Conservation (phyloP, 2,329 filamentous ascomycete genomes). For the Endoconidiophora polonica region DNA sequence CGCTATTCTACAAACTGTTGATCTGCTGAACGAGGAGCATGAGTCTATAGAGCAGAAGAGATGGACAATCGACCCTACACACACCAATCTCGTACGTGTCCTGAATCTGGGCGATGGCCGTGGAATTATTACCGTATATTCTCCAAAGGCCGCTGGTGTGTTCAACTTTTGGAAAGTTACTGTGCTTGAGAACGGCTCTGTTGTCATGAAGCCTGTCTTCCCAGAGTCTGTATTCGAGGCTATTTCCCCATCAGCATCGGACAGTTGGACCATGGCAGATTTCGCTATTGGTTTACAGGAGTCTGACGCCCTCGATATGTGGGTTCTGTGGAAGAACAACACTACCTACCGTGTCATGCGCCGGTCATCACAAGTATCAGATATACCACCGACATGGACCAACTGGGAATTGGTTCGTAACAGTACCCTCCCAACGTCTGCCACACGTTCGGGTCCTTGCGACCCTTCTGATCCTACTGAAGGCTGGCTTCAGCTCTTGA, state of each 20-base stretch:
- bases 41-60: constrained; percentile 43
- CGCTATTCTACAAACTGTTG: constrained; percentile 57
- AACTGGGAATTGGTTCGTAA: constrained; percentile 55
- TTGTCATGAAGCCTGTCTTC: constrained; percentile 57
- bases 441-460: constrained; percentile 37
- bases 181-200: constrained; percentile 43
- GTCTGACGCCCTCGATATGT: constrained; percentile 43
- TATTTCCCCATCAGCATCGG: constrained; percentile 51
- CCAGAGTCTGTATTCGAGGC: constrained; percentile 38
- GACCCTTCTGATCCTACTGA: constrained; percentile 58
- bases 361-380: constrained; percentile 54
- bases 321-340: constrained; percentile 76
- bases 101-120: constrained; percentile 39
- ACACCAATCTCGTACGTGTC: constrained; percentile 60
- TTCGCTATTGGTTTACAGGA: constrained; percentile 45
- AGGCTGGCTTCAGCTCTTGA: constrained; percentile 71
- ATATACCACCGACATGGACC: constrained; percentile 44
- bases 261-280: constrained; percentile 66
- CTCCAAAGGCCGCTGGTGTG: constrained; percentile 68
- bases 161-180: constrained; percentile 87
- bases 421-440: constrained; percentile 39
- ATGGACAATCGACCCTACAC: constrained; percentile 63
- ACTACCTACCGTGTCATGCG: constrained; percentile 59
- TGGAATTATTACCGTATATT: constrained; percentile 60
- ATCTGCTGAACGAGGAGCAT: constrained; percentile 54